These are phyloP conservation scores for Suhomyces pyralidae DNA, from an alignment of 805 yeast genomes.

Conservation along the genomic window DNA sequence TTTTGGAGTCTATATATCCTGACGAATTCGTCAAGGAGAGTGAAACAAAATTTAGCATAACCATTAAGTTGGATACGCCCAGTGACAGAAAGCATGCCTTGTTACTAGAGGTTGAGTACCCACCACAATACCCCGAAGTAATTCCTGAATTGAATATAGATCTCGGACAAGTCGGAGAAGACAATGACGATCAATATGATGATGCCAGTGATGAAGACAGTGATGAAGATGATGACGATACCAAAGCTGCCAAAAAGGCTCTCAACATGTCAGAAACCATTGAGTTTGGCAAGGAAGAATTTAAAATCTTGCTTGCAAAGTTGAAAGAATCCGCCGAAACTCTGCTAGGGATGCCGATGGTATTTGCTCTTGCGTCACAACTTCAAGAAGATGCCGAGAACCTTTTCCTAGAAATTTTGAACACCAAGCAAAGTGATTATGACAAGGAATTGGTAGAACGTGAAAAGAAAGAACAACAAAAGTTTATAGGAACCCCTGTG, in stretches of 20 bases:
- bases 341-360: constrained; percentile 87
- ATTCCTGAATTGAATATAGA: constrained; percentile 56
- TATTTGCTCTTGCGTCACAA: constrained; percentile 73
- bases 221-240: constrained; percentile 28
- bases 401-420: constrained; percentile 57
- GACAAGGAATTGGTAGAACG: constrained; percentile 58
- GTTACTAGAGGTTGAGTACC: constrained; percentile 62
- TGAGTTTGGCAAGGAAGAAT: constrained; percentile 52
- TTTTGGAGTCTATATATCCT: constrained; percentile 87
- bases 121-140: constrained; percentile 78
- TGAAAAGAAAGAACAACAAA: constrained; percentile 83
- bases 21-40: constrained; percentile 65
- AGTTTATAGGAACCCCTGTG: constrained; percentile 87
- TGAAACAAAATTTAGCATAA: constrained; percentile 53
- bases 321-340: constrained; percentile 63
- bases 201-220: constrained; percentile 41
- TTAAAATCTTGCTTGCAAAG: constrained; percentile 35
- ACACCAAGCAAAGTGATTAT: constrained; percentile 50
- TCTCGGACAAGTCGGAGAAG: constrained; percentile 23
- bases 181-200: constrained; percentile 22
- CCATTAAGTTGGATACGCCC: constrained; percentile 63
- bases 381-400: constrained; percentile 81
- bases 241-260: constrained; percentile 32
- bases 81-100: constrained; percentile 58
- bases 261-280: constrained; percentile 56